Conservation (phyloP, 108 stramenopile species). For the Discostella stelligeroides region DNA sequence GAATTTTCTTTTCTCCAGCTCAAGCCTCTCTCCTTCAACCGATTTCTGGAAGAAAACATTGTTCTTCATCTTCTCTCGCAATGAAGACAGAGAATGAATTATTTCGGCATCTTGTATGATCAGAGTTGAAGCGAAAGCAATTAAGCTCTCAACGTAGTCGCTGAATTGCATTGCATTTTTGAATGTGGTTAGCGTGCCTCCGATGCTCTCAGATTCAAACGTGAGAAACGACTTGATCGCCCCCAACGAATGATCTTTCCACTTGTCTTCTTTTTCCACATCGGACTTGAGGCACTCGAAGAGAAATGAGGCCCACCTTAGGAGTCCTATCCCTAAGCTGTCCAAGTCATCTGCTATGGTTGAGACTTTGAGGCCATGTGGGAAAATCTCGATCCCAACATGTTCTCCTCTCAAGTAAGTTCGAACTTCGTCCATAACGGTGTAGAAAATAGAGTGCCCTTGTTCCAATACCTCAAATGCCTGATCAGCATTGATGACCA, state of each 20-base stretch:
- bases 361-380: constrained; percentile 54
- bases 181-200: constrained; percentile 22
- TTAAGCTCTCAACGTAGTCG: constrained; percentile 38
- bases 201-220: constrained; percentile 21
- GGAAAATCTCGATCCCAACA: constrained; percentile 52
- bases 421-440: constrained; percentile 62
- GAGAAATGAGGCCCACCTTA: constrained; percentile 74
- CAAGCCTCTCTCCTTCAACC: constrained; percentile 20
- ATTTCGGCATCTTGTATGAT: constrained; percentile 55
- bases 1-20: constrained; percentile 9
- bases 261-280: constrained; percentile 40
- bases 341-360: constrained; percentile 65
- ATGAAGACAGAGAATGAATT: constrained; percentile 21
- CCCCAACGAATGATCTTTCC: constrained; percentile 40
- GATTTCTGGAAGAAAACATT: constrained; percentile 28
- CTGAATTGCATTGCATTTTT: constrained; percentile 29
- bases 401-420: constrained; percentile 54
- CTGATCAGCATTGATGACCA: constrained; percentile 28
- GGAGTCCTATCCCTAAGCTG: constrained; percentile 59
- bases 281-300: constrained; percentile 70
- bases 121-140: constrained; percentile 48
- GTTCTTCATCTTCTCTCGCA: constrained; percentile 24
- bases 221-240: constrained; percentile 4
- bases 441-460: constrained; percentile 59
- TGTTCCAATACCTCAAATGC: constrained; percentile 46